These are phyloP conservation scores for Leucosporidium yakuticum DNA, from an alignment of 768 basidiomycete genomes.

Conservation along the genomic window DNA sequence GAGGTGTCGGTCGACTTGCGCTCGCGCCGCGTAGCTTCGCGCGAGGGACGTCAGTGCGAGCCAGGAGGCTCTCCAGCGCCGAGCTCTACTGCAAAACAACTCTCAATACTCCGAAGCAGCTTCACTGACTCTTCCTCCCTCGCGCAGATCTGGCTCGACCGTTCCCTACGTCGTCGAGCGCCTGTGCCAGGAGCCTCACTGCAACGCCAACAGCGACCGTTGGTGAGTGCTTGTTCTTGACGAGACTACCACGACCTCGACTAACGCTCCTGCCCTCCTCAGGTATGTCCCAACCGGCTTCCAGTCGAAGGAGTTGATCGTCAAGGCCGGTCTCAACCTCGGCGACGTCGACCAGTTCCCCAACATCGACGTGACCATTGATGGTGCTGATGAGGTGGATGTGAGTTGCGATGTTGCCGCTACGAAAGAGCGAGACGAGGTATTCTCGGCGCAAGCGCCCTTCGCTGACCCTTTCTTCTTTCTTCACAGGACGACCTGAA, in stretches of 20 bases:
- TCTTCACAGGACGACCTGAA: constrained; percentile 64
- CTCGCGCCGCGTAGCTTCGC: no score
- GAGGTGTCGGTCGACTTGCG: no score
- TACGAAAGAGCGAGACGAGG: no score
- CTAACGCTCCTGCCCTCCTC: not conserved
- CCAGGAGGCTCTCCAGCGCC: no score
- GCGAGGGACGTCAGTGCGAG: no score
- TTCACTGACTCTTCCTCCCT: not conserved
- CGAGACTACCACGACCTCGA: not conserved
- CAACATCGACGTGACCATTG: constrained; percentile 88
- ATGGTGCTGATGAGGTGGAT: constrained; percentile 86
- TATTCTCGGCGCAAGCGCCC: not conserved
- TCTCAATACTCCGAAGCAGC: no score
- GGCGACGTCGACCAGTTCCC: constrained; percentile 47
- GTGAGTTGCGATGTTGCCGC: constrained; percentile 3
- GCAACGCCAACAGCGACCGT: constrained; percentile 65
- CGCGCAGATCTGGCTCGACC: constrained; percentile 51
- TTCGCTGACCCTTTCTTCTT: not conserved
- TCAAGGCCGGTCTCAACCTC: constrained; percentile 52
- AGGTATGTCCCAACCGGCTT: constrained; percentile 56
- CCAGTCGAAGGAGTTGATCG: constrained; percentile 92
- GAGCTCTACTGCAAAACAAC: no score
- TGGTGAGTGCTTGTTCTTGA: constrained; percentile 51
- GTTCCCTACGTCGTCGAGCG: constrained; percentile 80
- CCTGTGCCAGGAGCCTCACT: constrained; percentile 66